These are phyloP conservation scores for Aspergillus sp. DNA, from an alignment of 2,329 filamentous ascomycete genomes.

Conservation along the genomic window DNA sequence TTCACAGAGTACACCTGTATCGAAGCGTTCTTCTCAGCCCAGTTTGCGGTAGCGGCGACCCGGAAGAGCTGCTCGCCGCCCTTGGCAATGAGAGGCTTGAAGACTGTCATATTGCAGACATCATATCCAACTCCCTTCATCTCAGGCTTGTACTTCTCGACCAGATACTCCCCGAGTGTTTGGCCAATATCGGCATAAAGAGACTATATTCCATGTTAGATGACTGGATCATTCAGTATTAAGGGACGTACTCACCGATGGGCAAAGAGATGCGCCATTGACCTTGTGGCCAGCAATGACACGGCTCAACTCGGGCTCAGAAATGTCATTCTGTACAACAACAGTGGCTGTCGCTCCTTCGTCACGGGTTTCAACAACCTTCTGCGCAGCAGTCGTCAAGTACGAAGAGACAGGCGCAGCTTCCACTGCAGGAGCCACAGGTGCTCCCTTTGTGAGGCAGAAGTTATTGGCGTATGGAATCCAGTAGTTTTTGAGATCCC, in stretches of 20 bases:
- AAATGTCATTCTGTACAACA: constrained; percentile 31
- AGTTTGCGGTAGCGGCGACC: constrained; percentile 31
- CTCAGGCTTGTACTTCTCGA: constrained; percentile 30
- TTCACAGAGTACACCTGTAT: constrained; percentile 34
- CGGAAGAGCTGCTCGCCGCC: constrained; percentile 34
- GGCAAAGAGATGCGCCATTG: constrained; percentile 30
- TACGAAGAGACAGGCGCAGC: constrained; percentile 15
- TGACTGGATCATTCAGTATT: neutral
- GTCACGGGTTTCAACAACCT: constrained; percentile 22
- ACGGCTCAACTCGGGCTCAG: constrained; percentile 26
- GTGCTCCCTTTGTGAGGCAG: constrained; percentile 30
- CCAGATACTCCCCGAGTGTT: constrained; percentile 29
- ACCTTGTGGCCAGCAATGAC: constrained; percentile 35
- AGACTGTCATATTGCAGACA: constrained; percentile 30
- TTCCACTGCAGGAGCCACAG: constrained; percentile 9
- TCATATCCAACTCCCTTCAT: constrained; percentile 26
- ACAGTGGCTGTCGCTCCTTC: constrained; percentile 22
- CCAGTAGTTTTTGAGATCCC: constrained; percentile 39
- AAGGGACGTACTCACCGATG: constrained; percentile 21
- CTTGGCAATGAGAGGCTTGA: constrained; percentile 54
- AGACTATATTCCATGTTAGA: constrained; percentile 15
- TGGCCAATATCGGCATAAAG: constrained; percentile 35
- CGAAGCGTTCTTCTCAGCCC: constrained; percentile 25
- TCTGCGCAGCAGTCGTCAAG: constrained; percentile 27
- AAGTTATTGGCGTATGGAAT: constrained; percentile 34